Evolutionary conservation across 306 rosid genomes (phyloP).

Genomic region (Senna siamea): DNA sequence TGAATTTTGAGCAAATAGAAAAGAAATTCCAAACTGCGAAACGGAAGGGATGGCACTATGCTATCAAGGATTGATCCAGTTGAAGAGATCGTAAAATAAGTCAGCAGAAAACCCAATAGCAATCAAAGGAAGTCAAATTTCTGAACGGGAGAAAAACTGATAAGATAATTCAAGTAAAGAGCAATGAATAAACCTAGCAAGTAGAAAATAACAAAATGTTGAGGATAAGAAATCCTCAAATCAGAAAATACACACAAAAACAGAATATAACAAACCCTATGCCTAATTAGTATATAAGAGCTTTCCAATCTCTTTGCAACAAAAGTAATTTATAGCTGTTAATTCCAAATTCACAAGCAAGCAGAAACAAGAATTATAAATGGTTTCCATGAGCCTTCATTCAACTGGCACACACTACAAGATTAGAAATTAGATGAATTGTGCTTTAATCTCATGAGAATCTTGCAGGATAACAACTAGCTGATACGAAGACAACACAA

Average conservation of each 20-base stretch:
- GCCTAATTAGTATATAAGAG: too few species aligned
- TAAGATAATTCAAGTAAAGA: constrained; percentile 5
- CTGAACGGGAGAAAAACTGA: background rate
- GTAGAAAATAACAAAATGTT: too few species aligned
- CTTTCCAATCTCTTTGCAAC: too few species aligned
- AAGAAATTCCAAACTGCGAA: constrained; percentile 8
- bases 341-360: constrained; percentile 10
- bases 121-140: background rate
- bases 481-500: constrained; percentile 2
- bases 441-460: constrained; percentile 10
- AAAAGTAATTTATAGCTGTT: background rate
- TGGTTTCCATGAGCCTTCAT: background rate
- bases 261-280: too few species aligned
- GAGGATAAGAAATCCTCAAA: too few species aligned
- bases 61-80: constrained; percentile 19
- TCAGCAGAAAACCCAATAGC: constrained; percentile 23
- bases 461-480: constrained; percentile 6
- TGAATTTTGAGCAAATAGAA: constrained; percentile 4
- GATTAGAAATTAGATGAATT: background rate
- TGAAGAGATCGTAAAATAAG: constrained; percentile 17
- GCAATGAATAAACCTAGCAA: background rate
- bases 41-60: background rate
- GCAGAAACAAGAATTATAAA: constrained; percentile 21
- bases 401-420: background rate
- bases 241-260: too few species aligned